These are phyloP conservation scores for Trypethelium eluteriae DNA, from an alignment of 495 filamentous ascomycete species.

Conservation along the genomic window DNA sequence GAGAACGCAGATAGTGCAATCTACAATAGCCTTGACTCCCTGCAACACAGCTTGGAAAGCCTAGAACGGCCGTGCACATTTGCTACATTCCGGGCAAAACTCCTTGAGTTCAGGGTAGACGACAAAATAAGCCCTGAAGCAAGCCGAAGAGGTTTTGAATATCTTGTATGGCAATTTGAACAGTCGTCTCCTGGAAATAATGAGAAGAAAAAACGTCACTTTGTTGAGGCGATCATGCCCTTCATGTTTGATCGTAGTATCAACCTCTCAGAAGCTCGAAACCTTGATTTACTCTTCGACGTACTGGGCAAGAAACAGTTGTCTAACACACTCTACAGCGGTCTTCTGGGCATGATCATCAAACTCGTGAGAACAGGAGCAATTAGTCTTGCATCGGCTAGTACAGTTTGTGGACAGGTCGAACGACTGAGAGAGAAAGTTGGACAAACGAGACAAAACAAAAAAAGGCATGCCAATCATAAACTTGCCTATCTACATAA, in stretches of 20 bases:
- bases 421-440: not conserved
- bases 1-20: not conserved
- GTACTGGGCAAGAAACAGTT: not conserved
- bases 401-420: not conserved
- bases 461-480: not conserved
- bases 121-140: not conserved
- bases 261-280: not conserved
- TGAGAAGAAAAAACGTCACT: not conserved
- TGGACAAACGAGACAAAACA: not conserved
- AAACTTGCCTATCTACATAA: not conserved
- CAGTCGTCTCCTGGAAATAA: not conserved
- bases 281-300: not conserved
- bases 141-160: not conserved
- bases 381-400: not conserved
- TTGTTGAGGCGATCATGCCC: not conserved
- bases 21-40: not conserved
- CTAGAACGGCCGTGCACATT: not conserved
- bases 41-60: not conserved
- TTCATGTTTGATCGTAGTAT: constrained; percentile 2
- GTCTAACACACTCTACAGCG: not conserved
- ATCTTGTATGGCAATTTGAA: not conserved
- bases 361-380: not conserved
- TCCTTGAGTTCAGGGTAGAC: not conserved
- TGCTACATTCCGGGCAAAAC: not conserved
- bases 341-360: not conserved